phyloP scores from a whole-genome alignment of 2,329 filamentous ascomycete genomes.

The Neonectria hederae region DNA sequence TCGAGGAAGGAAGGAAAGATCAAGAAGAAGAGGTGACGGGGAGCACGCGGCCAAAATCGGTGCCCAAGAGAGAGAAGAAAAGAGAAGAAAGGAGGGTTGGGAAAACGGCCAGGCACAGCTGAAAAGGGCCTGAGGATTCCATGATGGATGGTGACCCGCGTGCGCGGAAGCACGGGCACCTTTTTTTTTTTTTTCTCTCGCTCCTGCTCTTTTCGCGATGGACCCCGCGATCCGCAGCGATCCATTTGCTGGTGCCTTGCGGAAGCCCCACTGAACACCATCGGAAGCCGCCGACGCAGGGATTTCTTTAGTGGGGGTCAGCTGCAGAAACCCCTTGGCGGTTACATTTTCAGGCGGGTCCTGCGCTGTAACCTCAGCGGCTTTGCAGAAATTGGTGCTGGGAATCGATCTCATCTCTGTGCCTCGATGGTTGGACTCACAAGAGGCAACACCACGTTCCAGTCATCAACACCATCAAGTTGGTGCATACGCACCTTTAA shows the following conservation, averaged over 20 bases:
- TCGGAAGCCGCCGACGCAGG: constrained; percentile 38
- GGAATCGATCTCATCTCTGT: not conserved
- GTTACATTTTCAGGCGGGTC: not conserved
- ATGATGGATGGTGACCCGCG: constrained; percentile 15
- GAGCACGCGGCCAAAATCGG: constrained; percentile 23
- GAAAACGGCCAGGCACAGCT: constrained; percentile 20
- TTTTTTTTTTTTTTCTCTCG: constrained; percentile 40
- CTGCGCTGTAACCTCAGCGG: constrained; percentile 15
- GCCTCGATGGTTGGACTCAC: not conserved
- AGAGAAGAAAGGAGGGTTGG: constrained; percentile 23
- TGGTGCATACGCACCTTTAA: not conserved
- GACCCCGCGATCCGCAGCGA: constrained; percentile 18
- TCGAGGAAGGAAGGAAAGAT: not conserved
- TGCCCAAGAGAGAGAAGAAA: constrained; percentile 32
- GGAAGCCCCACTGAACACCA: constrained; percentile 9
- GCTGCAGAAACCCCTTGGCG: not conserved
- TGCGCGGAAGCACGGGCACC: constrained; percentile 30
- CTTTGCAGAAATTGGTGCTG: not conserved
- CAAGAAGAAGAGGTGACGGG: constrained; percentile 16
- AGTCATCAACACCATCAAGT: constrained; percentile 3
- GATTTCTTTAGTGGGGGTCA: constrained; percentile 13
- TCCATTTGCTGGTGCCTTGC: constrained; percentile 23
- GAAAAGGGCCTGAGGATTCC: constrained; percentile 27
- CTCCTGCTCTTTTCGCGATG: constrained; percentile 29
- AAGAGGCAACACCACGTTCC: not conserved